These are phyloP conservation scores for Rhododendron simsii DNA, from an alignment of 148 eudicot species.

Conservation along the genomic window DNA sequence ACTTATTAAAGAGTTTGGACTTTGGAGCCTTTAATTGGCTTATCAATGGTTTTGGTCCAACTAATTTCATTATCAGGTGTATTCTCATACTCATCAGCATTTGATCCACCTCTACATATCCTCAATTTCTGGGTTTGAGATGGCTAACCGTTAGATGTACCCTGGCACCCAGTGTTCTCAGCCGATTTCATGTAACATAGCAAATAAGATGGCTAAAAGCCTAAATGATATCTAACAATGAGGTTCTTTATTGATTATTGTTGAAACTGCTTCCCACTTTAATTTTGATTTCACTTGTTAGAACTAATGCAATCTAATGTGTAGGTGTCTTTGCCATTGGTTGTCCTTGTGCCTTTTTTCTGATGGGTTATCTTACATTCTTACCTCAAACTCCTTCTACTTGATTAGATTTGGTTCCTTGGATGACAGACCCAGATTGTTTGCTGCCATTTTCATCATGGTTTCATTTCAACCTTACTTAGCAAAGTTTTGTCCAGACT, in stretches of 20 bases:
- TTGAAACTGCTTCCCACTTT: neutral
- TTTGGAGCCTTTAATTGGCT: neutral
- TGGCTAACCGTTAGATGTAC: neutral
- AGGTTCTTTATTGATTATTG: neutral
- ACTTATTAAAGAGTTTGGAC: no score
- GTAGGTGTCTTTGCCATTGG: neutral
- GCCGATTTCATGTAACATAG: neutral
- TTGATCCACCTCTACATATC: neutral
- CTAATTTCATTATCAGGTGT: neutral
- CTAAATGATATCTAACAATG: neutral
- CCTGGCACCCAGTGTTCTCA: neutral
- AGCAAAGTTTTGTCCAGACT: no score
- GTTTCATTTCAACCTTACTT: no score
- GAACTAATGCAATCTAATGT: neutral
- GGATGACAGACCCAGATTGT: neutral
- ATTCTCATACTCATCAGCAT: neutral
- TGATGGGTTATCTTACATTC: neutral
- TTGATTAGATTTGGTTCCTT: neutral
- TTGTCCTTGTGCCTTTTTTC: neutral
- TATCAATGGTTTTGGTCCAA: neutral
- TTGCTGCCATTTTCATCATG: neutral
- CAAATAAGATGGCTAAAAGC: neutral
- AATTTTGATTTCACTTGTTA: neutral
- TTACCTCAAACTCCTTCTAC: neutral
- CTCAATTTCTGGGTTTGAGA: no score